Percentiles rank a stretch among this genome's conserved stretches.
phyloP scores from a whole-genome alignment of 352 stramenopile species.

The Globisporangium cylindrosporum region DNA sequence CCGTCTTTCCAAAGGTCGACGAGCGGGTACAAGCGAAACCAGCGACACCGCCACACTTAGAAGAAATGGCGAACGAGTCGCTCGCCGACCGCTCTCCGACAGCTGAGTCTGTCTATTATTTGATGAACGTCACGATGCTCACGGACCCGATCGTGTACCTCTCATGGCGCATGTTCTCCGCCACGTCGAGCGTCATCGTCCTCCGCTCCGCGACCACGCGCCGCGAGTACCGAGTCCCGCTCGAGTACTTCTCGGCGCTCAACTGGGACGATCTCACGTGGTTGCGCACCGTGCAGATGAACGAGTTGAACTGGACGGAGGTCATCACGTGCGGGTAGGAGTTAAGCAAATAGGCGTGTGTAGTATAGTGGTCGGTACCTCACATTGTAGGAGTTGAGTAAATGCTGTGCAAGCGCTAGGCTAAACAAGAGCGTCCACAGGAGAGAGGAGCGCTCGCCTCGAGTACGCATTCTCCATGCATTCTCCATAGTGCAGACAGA shows the following conservation, averaged over 20 bases:
- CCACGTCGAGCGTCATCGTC: neutral
- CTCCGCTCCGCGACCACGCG: neutral
- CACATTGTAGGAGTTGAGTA: no score
- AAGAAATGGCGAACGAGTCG: neutral
- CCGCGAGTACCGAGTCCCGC: neutral
- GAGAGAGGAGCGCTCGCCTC: neutral
- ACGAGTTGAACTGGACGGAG: neutral
- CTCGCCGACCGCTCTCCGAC: slow-evolving; percentile 10
- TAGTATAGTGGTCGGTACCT: no score
- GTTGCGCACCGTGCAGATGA: neutral
- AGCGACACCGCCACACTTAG: no score
- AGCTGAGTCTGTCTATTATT: slow-evolving; percentile 12
- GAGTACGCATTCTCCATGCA: neutral
- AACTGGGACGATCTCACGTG: slow-evolving; percentile 5
- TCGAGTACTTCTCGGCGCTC: neutral
- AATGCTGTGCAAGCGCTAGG: neutral
- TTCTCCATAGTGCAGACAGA: no score
- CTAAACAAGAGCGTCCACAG: neutral
- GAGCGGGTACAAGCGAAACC: no score
- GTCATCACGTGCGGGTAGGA: slow-evolving; percentile 7
- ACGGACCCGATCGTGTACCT: slow-evolving; percentile 20
- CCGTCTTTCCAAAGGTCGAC: no score
- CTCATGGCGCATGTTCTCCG: neutral
- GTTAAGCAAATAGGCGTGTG: neutral
- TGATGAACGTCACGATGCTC: slow-evolving; percentile 30